Base-by-base conservation (phyloP, 2,329 filamentous ascomycete genomes). In the Incumbomyces lentus region DNA sequence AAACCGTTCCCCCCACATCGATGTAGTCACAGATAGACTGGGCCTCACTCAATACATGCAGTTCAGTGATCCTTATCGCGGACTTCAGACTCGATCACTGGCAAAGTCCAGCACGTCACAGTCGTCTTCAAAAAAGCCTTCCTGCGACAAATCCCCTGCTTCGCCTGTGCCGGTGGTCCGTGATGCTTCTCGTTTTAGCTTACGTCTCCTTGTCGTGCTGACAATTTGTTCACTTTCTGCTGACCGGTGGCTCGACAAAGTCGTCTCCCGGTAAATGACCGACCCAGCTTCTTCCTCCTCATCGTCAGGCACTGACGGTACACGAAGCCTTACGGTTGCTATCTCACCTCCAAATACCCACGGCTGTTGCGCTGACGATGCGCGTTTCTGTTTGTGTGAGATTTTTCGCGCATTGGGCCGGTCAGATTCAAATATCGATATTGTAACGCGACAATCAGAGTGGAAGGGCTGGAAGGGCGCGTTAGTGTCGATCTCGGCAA, bases 381-480 rank as follows among this genome's bases (percentile, higher is more conserved):
- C 41, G 2, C 7, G 8, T 13, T 45, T 48, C 51, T 22, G 38
- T 48, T 40, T 43, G 34, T 44, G 49, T 49, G 45, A 2, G 30
- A 14, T 30, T 31, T 14, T 59, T 60, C 49, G 60, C 62, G 54
- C 61, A 49, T 13, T 42, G 51, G 47, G 50, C 43, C 62, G 55
- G 6, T 56, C 33, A 44, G 57, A 53, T 31, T 60, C 65, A 59
- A 82, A 85, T 35, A 87, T 75, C 55, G 81, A 84, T 22, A 95
- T 71, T n/a, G 75, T 78, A 37, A 96, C 85, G 2, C 90, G 79
- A 46, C 80, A 78, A 59, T 96, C 89, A 0, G 89, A 92, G 62
- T 96, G 90, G 68, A 96, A 95, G 1, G 92, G 90, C 59, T 95
- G 89, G 58, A 95, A 96, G 2, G 90, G 87, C 3, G 89, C 85